Percentiles rank a stretch among this genome's conserved stretches.
phyloP scores from a whole-genome alignment of 306 rosid genomes.

The Quercus cerris region DNA sequence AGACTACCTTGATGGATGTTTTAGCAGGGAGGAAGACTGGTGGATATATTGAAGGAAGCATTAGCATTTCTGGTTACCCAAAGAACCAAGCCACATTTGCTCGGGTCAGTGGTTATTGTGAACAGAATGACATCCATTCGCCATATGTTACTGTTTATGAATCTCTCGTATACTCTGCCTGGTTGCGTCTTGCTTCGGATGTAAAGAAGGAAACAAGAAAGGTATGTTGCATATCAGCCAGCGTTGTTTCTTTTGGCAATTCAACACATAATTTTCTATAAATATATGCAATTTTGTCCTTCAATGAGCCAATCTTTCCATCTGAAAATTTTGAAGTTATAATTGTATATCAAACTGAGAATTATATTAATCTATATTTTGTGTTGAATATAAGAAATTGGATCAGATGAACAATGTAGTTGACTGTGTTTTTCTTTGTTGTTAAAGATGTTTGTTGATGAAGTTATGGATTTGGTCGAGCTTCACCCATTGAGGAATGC shows the following conservation, averaged over 20 bases:
- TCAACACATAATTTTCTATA: neutral
- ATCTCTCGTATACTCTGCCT: constrained; percentile 63
- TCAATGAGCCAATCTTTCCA: no score
- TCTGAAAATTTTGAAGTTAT: neutral
- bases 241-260: neutral
- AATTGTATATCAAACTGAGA: neutral
- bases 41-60: constrained; percentile 57
- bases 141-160: constrained; percentile 63
- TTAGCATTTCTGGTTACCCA: constrained; percentile 56
- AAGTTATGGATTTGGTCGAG: constrained; percentile 70
- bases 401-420: neutral
- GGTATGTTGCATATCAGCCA: constrained; percentile 23
- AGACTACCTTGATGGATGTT: constrained; percentile 70
- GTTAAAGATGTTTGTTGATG: constrained; percentile 54
- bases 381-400: neutral
- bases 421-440: neutral
- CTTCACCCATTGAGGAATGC: constrained; percentile 53
- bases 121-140: constrained; percentile 70
- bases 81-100: constrained; percentile 67
- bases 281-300: neutral
- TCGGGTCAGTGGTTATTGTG: constrained; percentile 71
- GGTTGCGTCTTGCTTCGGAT: constrained; percentile 59
- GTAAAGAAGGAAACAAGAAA: constrained; percentile 36
- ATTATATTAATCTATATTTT: neutral
- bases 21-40: constrained; percentile 71